phyloP scores from a whole-genome alignment of 192 early-diverging fungal genomes.

The Coemansia reversa region DNA sequence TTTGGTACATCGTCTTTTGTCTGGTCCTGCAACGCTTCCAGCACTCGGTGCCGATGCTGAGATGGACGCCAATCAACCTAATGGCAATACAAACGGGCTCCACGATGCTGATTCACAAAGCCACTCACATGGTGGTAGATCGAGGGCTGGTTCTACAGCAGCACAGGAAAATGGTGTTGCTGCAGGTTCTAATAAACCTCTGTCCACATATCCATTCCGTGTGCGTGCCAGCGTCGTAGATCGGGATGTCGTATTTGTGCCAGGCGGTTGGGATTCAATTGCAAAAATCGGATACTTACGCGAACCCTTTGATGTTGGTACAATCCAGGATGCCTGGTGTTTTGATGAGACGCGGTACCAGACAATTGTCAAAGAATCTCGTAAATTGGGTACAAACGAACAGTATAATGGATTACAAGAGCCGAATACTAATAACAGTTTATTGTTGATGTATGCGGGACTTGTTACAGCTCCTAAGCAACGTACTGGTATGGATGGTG shows the following conservation, averaged over 20 bases:
- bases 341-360: conserved; percentile 55
- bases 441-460: conserved; percentile 37
- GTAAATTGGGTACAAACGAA: neutral
- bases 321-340: conserved; percentile 63
- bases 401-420: neutral
- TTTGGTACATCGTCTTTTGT: conserved; percentile 68
- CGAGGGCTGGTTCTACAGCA: conserved; percentile 4
- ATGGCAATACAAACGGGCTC: neutral
- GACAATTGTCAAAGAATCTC: conserved; percentile 24
- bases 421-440: conserved; percentile 12
- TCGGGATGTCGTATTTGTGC: conserved; percentile 83
- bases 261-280: conserved; percentile 91
- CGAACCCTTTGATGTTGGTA: conserved; percentile 71
- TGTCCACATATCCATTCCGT: conserved; percentile 59
- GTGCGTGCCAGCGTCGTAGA: conserved; percentile 80
- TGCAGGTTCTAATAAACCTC: neutral
- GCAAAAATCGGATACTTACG: conserved; percentile 78
- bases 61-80: conserved; percentile 8
- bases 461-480: conserved; percentile 57
- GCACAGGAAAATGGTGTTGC: neutral
- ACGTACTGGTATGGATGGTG: conserved; percentile 61
- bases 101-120: neutral
- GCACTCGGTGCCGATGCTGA: conserved; percentile 10
- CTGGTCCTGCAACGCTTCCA: conserved; percentile 22
- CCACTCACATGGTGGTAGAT: neutral